phyloP scores from a whole-genome alignment of 139 green algal species.

The Chlamydomonas urium region DNA sequence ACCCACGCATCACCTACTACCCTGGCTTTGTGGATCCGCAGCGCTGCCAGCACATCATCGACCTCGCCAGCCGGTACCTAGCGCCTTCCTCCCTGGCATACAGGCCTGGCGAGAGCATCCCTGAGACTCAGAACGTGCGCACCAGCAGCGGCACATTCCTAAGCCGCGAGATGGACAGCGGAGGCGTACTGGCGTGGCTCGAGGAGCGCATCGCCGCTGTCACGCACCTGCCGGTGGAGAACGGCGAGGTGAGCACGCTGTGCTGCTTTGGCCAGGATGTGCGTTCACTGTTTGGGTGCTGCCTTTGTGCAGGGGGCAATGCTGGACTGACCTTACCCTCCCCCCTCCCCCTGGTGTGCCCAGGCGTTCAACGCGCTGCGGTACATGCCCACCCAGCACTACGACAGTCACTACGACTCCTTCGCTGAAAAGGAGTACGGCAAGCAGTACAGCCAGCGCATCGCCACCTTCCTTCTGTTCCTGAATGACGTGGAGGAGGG shows the following conservation, averaged over 20 bases:
- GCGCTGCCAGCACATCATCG: constrained; percentile 35
- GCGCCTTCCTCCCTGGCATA: constrained; percentile 36
- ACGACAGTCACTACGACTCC: constrained; percentile 54
- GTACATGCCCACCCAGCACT: constrained; percentile 42
- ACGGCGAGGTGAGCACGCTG: constrained; percentile 37
- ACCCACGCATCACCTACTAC: constrained; percentile 47
- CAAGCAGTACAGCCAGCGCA: constrained; percentile 56
- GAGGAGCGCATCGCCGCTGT: constrained; percentile 45
- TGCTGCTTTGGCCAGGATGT: neutral
- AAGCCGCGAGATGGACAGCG: constrained; percentile 16
- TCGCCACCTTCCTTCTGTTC: constrained; percentile 76
- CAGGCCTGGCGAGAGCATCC: constrained; percentile 15
- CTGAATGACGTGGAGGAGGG: constrained; percentile 71
- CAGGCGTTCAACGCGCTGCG: constrained; percentile 26
- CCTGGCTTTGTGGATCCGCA: constrained; percentile 17
- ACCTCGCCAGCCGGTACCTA: constrained; percentile 35
- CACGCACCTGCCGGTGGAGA: constrained; percentile 29
- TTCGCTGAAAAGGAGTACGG: constrained; percentile 45
- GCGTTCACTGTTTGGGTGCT: neutral
- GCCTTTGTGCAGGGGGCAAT: neutral
- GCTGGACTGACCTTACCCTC: neutral
- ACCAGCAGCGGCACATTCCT: constrained; percentile 53
- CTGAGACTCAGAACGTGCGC: constrained; percentile 28
- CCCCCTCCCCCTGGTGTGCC: neutral
- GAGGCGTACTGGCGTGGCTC: constrained; percentile 40